Evolutionary conservation across 2,329 filamentous ascomycete species (phyloP), one percentile per base, ranked within the genome.

Genomic region (Aspergillus carbonarius): DNA sequence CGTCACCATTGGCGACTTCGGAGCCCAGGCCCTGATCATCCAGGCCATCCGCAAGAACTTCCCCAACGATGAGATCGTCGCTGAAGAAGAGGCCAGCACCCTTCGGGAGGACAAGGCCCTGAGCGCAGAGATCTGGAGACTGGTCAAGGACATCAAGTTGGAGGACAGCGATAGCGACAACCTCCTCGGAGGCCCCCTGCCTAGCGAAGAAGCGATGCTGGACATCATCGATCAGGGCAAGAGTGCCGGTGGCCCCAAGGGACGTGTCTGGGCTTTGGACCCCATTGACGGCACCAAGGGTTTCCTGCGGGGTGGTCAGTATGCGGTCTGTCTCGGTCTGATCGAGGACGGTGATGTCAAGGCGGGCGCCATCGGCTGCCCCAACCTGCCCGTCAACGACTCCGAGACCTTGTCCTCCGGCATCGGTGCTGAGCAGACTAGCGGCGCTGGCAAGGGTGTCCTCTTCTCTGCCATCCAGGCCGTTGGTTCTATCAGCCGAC

Each of bases 261-360:
- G 76, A 18, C 75, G 95, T 66, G 91, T 98, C 75, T 99, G 95
- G 95, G 91, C 93, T 40, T 87, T 99, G 58, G 95, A 99, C 76
- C 95, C 95, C 60, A 97, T 99, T 63, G 95, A 99, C 76, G 95
- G 95, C 65, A 99, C 95, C 55, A 96, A 97, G 80, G 96, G 95
- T 30, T 99, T 99, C 80, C 82, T 99, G 60, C 86, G 96, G 62
- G 95, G 95, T 54, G 96, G 93, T 39, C 95, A 99, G 80, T 99
- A 99, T 74, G 96, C 95, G 56, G 92, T 99, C 55, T 97, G 93
- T 73, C 84, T 99, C 5, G 95, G 86, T 35, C 82, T 99, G 68
- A 89, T 99, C 79, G 90, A 96, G 27, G 92, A 98, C 70, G 95
- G 93, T 54, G 87, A 96, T 68, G 92, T 98, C 69, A 92, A 93